Percentiles rank a stretch among this genome's conserved stretches.
Conservation (phyloP, 768 basidiomycete species). For the Phylloporus sp. region DNA sequence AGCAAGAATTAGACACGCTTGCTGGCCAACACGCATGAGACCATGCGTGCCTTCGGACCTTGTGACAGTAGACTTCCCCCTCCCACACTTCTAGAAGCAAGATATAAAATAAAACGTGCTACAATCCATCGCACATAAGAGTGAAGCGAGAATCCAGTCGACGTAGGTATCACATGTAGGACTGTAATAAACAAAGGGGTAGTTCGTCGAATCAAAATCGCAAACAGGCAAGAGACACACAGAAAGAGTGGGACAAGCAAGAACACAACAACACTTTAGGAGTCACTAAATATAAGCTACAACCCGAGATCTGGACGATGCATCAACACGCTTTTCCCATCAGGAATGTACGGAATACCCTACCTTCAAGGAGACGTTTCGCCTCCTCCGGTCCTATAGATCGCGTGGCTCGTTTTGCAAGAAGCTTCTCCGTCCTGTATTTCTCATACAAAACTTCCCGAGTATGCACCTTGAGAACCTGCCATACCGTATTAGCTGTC, state of each 20-base stretch:
- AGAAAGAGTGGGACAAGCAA: conserved; percentile 20
- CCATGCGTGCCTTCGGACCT: not conserved
- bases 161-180: conserved; percentile 19
- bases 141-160: conserved; percentile 22
- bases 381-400: conserved; percentile 73
- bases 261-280: conserved; percentile 13
- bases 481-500: conserved; percentile 10
- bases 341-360: conserved; percentile 22
- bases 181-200: conserved; percentile 5
- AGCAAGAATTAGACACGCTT: conserved; percentile 74
- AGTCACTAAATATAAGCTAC: conserved; percentile 30
- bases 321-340: conserved; percentile 23
- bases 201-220: conserved; percentile 4
- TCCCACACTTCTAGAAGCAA: conserved; percentile 12
- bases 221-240: conserved; percentile 8
- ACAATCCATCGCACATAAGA: conserved; percentile 18
- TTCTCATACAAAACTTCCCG: conserved; percentile 91
- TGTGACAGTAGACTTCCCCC: conserved; percentile 5
- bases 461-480: conserved; percentile 81
- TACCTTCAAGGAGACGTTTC: conserved; percentile 71
- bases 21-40: conserved; percentile 18
- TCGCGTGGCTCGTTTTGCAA: conserved; percentile 79
- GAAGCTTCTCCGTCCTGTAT: conserved; percentile 87
- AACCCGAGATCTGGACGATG: conserved; percentile 42
- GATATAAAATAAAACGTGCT: conserved; percentile 22